Percentiles rank a stretch among this genome's conserved stretches.
Evolutionary conservation across 495 filamentous ascomycete genomes (phyloP).

Genomic region (Lepraria neglecta): DNA sequence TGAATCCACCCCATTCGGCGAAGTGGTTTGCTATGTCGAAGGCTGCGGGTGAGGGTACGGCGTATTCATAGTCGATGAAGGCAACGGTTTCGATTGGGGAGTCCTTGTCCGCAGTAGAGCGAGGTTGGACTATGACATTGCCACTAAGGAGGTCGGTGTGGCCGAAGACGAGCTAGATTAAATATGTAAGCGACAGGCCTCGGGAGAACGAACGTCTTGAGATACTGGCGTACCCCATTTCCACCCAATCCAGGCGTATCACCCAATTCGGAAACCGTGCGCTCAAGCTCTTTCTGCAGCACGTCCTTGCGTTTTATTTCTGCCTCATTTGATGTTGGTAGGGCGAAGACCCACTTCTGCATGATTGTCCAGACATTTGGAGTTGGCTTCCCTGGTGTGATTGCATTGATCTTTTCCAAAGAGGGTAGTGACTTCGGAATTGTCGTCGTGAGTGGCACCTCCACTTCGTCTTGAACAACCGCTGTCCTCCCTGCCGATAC

Average conservation of each 20-base stretch:
- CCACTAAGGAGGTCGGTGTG: constrained; percentile 93
- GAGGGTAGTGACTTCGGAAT: constrained; percentile 2
- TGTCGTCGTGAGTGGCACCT: constrained; percentile 10
- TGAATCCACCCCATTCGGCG: constrained; percentile 95
- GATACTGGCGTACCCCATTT: constrained; percentile 53
- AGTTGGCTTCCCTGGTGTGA: constrained; percentile 55
- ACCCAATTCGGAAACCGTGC: constrained; percentile 61
- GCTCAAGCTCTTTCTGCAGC: constrained; percentile 69
- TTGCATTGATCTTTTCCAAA: constrained; percentile 39
- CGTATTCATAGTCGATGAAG: constrained; percentile 99
- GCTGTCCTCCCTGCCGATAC: constrained; percentile 14
- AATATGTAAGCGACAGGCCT: constrained; percentile 26
- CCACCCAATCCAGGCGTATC: constrained; percentile 65
- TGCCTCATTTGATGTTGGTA: constrained; percentile 62
- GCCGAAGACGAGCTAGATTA: constrained; percentile 70
- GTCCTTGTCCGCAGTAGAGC: constrained; percentile 31
- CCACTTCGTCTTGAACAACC: constrained; percentile 31
- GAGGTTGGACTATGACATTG: constrained; percentile 84
- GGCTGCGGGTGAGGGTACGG: constrained; percentile 87
- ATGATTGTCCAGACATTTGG: constrained; percentile 90
- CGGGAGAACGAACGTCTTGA: constrained; percentile 5
- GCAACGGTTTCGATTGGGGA: constrained; percentile 49
- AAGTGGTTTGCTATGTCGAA: constrained; percentile 99
- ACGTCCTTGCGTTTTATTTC: constrained; percentile 58
- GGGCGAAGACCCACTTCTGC: constrained; percentile 88